Base-by-base conservation (phyloP, 2,329 filamentous ascomycete genomes). In the Magnaporthales sp. region DNA sequence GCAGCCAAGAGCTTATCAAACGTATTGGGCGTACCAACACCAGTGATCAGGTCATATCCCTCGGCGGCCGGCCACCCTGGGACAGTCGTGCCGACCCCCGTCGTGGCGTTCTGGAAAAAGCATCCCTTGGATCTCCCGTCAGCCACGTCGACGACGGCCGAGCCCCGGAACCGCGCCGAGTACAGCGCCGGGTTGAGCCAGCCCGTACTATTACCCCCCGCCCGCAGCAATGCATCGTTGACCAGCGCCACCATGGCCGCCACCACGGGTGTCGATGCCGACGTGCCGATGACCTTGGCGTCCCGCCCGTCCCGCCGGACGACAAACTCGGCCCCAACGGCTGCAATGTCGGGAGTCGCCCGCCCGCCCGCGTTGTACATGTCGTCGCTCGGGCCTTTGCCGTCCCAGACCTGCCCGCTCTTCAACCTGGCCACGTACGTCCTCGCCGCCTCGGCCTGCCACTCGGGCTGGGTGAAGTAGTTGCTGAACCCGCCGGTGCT, bases 281-380 rank as follows among this genome's bases (percentile, higher is more conserved):
- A 83, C 13, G 82, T 84, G 11, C 82, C 82, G 62, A 75, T 70
- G 2, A 81, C 73, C 1, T 69, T 68, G 0, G 65, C 54, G 5
- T 72, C 67, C 15, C 66, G 64, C 8, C 77, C 77, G 6, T 72
- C 72, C 19, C 75, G 69, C 3, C 77, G 67, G 46, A 79, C 77
- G 7, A 74, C 69, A 67, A 88, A 89, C 68, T 86, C 84, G 8
- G 84, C 84, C 1, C 87, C 83, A 26, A 91, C 80, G 3, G 80
- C 82, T 4, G 81, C 78, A 27, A 86, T 76, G 70, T 86, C 84
- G 0, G 84, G 84, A 24, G 80, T 78, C 1, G 78, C 83, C 4
- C 84, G 78, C 51, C 81, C 83, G 2, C 71, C 74, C 0, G 72
- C 68, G 70, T 84, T 79, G 73, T 82, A 84, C 66, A 79, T 75